Conservation (phyloP, 805 yeast species). For the Starmerella geochares region DNA sequence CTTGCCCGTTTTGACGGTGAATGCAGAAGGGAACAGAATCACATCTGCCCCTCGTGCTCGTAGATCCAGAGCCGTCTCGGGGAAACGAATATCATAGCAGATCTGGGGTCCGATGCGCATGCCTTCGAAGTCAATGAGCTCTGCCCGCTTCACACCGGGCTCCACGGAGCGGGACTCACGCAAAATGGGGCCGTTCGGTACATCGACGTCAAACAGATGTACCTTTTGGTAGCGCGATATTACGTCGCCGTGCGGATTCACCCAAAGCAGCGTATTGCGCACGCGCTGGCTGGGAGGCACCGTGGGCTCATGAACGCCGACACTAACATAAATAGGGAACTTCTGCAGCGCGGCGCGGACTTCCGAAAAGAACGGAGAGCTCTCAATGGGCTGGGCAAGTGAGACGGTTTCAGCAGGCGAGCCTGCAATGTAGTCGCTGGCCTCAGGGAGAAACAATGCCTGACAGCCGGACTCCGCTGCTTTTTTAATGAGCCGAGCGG, state of each 20-base stretch:
- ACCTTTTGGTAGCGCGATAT: slow-evolving; percentile 67
- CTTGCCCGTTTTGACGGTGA: slow-evolving; percentile 81
- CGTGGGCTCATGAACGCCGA: slow-evolving; percentile 83
- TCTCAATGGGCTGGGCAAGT: slow-evolving; percentile 43
- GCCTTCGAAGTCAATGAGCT: slow-evolving; percentile 48
- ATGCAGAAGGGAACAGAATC: slow-evolving; percentile 80
- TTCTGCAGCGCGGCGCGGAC: slow-evolving; percentile 40
- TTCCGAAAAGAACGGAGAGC: slow-evolving; percentile 36
- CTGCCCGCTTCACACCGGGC: slow-evolving; percentile 78
- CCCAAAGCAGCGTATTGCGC: slow-evolving; percentile 64
- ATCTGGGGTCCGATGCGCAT: slow-evolving; percentile 63
- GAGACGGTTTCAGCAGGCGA: slow-evolving; percentile 54
- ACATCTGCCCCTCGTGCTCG: slow-evolving; percentile 65
- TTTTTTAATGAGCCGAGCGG: slow-evolving; percentile 46
- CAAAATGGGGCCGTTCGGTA: slow-evolving; percentile 67
- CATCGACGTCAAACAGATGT: slow-evolving; percentile 82
- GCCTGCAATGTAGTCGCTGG: slow-evolving; percentile 75
- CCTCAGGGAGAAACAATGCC: slow-evolving; percentile 83
- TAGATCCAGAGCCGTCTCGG: slow-evolving; percentile 50
- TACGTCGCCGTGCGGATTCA: slow-evolving; percentile 54
- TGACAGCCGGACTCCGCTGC: slow-evolving; percentile 56
- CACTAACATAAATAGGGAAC: slow-evolving; percentile 49
- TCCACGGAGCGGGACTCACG: slow-evolving; percentile 72
- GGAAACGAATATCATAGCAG: slow-evolving; percentile 90
- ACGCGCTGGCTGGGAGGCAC: slow-evolving; percentile 38